Evolutionary conservation across 2,329 filamentous ascomycete genomes (phyloP).

Genomic region (Keithomyces neogunnii): DNA sequence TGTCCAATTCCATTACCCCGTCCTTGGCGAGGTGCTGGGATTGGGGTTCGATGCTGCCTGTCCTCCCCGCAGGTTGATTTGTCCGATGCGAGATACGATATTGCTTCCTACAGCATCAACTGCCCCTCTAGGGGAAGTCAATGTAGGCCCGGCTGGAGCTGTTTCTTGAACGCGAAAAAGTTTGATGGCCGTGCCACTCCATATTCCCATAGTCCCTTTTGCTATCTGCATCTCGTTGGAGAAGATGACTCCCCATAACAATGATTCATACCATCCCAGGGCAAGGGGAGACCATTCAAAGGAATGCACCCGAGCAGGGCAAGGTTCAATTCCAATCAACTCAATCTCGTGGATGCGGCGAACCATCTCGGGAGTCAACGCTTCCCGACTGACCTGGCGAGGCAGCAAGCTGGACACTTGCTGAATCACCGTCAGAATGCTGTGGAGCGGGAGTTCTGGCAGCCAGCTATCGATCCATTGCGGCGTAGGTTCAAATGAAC

Average conservation of each 20-base stretch:
- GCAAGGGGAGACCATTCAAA: constrained; percentile 92
- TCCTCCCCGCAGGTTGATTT: constrained; percentile 59
- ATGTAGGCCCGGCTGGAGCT: constrained; percentile 66
- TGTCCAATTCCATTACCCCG: constrained; percentile 1
- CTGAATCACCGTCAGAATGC: constrained; percentile 68
- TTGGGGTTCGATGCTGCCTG: constrained; percentile 13
- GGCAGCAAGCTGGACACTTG: constrained; percentile 53
- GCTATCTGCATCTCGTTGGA: constrained; percentile 80
- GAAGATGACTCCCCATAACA: constrained; percentile 92
- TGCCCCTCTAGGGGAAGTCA: constrained; percentile 79
- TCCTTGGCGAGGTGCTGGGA: constrained; percentile 8
- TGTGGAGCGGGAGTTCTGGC: constrained; percentile 83
- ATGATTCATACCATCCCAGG: constrained; percentile 90
- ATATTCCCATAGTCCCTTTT: constrained; percentile 82
- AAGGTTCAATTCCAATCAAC: constrained; percentile 66
- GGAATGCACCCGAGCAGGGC: constrained; percentile 68
- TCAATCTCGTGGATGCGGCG: constrained; percentile 50
- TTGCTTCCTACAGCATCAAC: constrained; percentile 91
- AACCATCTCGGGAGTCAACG: constrained; percentile 36
- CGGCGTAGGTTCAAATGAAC: constrained; percentile 65
- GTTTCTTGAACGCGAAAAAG: constrained; percentile 87
- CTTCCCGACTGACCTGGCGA: constrained; percentile 35
- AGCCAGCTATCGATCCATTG: constrained; percentile 92
- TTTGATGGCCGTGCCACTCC: constrained; percentile 84
- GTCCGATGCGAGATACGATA: constrained; percentile 77